Evolutionary conservation across 2,329 filamentous ascomycete species (phyloP).

Genomic region (Myriosclerotinia scirpicola): DNA sequence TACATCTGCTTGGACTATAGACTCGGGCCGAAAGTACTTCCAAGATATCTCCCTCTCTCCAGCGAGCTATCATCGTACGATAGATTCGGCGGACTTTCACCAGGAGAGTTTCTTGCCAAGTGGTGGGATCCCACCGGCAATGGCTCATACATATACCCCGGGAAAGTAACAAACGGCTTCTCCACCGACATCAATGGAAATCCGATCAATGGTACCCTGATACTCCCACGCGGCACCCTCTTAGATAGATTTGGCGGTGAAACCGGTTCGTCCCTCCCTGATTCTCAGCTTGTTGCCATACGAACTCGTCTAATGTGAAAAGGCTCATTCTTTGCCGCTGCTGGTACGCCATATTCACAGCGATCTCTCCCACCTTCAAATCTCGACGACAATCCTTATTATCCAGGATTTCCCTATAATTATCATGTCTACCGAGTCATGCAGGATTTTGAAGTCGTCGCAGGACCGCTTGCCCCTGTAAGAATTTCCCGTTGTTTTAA

Average conservation of each 20-base stretch:
- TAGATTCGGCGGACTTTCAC: slow-evolving; percentile 15
- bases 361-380: slow-evolving; percentile 15
- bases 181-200: slow-evolving; percentile 5
- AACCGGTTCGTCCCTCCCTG: slow-evolving; percentile 2
- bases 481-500: neutral
- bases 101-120: slow-evolving; percentile 11
- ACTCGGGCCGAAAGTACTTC: slow-evolving; percentile 17
- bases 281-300: too few species aligned
- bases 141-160: slow-evolving; percentile 1
- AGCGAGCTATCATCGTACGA: slow-evolving; percentile 21
- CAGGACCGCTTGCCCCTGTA: slow-evolving; percentile 17
- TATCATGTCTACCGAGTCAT: slow-evolving; percentile 20
- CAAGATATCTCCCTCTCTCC: slow-evolving; percentile 10
- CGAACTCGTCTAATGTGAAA: neutral
- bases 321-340: slow-evolving; percentile 14
- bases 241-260: slow-evolving; percentile 22
- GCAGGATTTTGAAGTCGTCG: neutral
- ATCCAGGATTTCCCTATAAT: slow-evolving; percentile 12
- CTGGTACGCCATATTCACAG: slow-evolving; percentile 15
- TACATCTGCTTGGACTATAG: slow-evolving; percentile 16
- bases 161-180: slow-evolving; percentile 12
- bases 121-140: slow-evolving; percentile 11
- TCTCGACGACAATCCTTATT: neutral
- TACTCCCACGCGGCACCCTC: neutral
- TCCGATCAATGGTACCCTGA: slow-evolving; percentile 14